Evolutionary conservation across 108 stramenopile genomes (phyloP).

Genomic region (Nannochloropsis oceanica): DNA sequence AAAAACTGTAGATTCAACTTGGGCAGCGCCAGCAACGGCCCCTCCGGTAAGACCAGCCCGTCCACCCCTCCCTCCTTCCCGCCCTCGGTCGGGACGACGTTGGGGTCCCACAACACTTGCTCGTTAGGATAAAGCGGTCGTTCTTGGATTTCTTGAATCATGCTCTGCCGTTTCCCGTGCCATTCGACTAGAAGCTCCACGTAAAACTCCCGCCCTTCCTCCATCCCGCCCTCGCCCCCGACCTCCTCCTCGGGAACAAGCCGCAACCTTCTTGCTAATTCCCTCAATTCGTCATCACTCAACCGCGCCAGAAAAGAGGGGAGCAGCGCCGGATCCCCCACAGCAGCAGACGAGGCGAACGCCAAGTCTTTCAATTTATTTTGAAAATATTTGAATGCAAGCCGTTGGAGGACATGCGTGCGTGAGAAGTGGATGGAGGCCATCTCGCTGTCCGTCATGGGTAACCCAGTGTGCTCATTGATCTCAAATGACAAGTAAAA

Average conservation of each 20-base stretch:
- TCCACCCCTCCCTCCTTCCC: not conserved
- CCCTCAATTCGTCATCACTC: conserved; percentile 42
- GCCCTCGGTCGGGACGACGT: conserved; percentile 15
- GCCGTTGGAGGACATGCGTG: conserved; percentile 48
- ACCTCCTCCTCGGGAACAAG: conserved; percentile 33
- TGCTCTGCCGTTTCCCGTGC: not conserved
- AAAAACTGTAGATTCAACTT: conserved; percentile 75
- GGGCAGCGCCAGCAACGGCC: conserved; percentile 50
- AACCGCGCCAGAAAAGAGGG: conserved; percentile 38
- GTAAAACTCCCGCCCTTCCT: conserved; percentile 25
- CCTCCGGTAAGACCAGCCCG: not conserved
- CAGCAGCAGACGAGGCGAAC: conserved; percentile 49
- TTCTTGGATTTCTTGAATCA: conserved; percentile 10
- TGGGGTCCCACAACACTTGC: conserved; percentile 64
- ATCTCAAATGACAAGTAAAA: conserved; percentile 31
- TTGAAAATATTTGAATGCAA: conserved; percentile 52
- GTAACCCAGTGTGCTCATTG: conserved; percentile 33
- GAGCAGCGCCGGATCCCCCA: conserved; percentile 37
- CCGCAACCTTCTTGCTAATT: conserved; percentile 54
- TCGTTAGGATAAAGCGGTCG: conserved; percentile 79
- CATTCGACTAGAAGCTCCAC: conserved; percentile 45
- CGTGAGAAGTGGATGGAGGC: not conserved
- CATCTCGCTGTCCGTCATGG: conserved; percentile 13
- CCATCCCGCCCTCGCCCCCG: not conserved
- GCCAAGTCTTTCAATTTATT: conserved; percentile 46